A percentile compares a stretch with the other conserved stretches of the same genome.
Conservation (phyloP, 1,284 basidiomycete genomes). For the Trichosporon sp. region DNA sequence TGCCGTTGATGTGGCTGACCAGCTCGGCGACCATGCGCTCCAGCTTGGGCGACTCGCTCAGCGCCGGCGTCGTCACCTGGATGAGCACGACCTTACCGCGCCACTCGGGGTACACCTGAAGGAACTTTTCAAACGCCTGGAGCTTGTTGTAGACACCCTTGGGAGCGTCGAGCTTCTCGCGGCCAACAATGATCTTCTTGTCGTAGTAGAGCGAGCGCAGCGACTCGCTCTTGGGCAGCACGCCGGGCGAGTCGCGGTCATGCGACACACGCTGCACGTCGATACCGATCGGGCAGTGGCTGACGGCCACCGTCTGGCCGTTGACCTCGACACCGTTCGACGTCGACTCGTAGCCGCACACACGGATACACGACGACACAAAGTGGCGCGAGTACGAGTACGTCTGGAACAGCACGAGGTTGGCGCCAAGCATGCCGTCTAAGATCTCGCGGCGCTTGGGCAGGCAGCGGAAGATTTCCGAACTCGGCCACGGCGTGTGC, state of each 20-base stretch:
- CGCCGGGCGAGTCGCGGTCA: conserved; percentile 72
- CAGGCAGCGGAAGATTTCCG: conserved; percentile 90
- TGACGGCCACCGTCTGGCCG: conserved; percentile 77
- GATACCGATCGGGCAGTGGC: conserved; percentile 94
- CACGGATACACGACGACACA: conserved; percentile 86
- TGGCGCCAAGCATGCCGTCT: conserved; percentile 96
- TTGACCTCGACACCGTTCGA: conserved; percentile 80
- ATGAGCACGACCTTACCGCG: conserved; percentile 70
- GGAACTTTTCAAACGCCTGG: conserved; percentile 89
- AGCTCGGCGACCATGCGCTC: conserved; percentile 91
- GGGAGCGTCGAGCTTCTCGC: conserved; percentile 98
- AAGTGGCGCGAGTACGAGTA: conserved; percentile 97
- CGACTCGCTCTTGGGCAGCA: conserved; percentile 81
- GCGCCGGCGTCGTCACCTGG: conserved; percentile 87
- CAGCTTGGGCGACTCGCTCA: conserved; percentile 88
- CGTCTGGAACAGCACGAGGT: conserved; percentile 93
- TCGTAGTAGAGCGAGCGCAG: conserved; percentile 81
- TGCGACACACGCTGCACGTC: conserved; percentile 83
- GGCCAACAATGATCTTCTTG: conserved; percentile 97
- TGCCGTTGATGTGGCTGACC: conserved; percentile 94
- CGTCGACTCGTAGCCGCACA: conserved; percentile 89
- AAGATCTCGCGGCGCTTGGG: conserved; percentile 87
- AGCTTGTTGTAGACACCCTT: conserved; percentile 98
- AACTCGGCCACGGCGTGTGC: conserved; percentile 95
- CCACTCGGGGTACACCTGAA: conserved; percentile 94